Evolutionary conservation across 257 asterid species (phyloP), one percentile per base, ranked within the genome.

Genomic region (Solanum ossicruentum): DNA sequence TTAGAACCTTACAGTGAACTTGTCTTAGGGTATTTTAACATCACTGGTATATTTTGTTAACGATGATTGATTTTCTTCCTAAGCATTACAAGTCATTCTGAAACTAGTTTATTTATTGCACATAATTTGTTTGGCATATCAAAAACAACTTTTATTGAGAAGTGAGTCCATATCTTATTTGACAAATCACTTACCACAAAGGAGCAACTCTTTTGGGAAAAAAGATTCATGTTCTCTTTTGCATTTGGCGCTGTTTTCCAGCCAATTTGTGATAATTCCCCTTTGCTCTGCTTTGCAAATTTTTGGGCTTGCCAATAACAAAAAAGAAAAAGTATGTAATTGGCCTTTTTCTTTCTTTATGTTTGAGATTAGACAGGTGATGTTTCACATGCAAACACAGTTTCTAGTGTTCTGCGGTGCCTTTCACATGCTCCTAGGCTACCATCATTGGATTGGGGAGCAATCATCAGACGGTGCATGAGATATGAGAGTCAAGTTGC

Each of bases 381-480:
- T 71, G 61, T 85, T 80, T 28, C 90, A 73, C 92, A 86, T 85
- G 90, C 86, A 32, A 85, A 87, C 87, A 89, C 92, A 9, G 86
- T 90, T 83, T 87, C 90, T 81, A 89, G 90, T 75, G 93, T 86
- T 84, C 78, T 97, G 87, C 90, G 94, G 83, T 95, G 98, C 89
- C 93, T 97, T 84, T 89, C 97, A 78, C 91, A 49, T 85, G 95
- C 98, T 86, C 91, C 98, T 86, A 91, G 98, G 79, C 90, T 97
- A 89, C 98, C 99, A 49, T 84, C 89, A 23, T 86, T 93, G 85
- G 99, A 95, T 70, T 97, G 98, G 99, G 96, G 94, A 83, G 85
- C 93, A 84, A 84, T 92, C 52, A 78, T 90, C 85, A 91, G 97
- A 85, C 88, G 93, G 72, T 94, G 95, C 92, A 95, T 95, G 99